Evolutionary conservation across 805 yeast genomes (phyloP).

Genomic region (Kuraishia cidri): DNA sequence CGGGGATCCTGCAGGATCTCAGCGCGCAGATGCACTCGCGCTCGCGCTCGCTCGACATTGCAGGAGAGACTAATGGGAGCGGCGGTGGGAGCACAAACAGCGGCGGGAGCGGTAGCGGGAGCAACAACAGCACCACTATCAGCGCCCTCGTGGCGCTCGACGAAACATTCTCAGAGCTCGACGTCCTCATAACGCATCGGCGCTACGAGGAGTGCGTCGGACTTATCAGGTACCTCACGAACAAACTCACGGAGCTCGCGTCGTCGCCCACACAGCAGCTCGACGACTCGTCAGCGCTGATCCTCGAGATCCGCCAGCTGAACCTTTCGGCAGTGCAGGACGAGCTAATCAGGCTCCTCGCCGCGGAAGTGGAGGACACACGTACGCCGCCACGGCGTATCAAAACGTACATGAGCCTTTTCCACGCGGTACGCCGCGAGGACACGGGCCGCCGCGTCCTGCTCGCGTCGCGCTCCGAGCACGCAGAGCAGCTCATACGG

Average conservation of each 20-base stretch:
- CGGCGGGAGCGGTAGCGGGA: too few species aligned
- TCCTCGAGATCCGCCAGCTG: constrained; percentile 8
- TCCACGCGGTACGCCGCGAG: constrained; percentile 26
- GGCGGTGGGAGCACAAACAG: too few species aligned
- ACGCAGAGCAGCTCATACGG: constrained; percentile 36
- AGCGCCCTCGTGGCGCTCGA: constrained; percentile 20
- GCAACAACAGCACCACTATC: not conserved
- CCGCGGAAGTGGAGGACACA: constrained; percentile 21
- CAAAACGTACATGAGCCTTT: constrained; percentile 17
- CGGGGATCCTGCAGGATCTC: constrained; percentile 43
- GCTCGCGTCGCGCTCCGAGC: constrained; percentile 35
- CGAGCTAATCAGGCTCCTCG: constrained; percentile 6
- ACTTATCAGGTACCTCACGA: constrained; percentile 12
- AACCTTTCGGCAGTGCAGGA: constrained; percentile 10
- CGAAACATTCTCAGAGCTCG: constrained; percentile 39
- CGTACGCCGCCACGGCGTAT: constrained; percentile 9
- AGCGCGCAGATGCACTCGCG: constrained; percentile 56
- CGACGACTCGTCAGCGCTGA: constrained; percentile 21
- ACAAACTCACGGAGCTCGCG: constrained; percentile 8
- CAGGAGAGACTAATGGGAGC: constrained; percentile 7
- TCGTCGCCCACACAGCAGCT: not conserved
- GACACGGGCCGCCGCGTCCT: constrained; percentile 40
- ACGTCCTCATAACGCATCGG: constrained; percentile 38
- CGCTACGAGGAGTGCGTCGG: constrained; percentile 33
- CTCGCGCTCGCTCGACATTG: constrained; percentile 38